Percentiles rank a stretch among this genome's conserved stretches.
These are phyloP conservation scores for Butyriboletus loyo DNA, from an alignment of 768 basidiomycete species.

Conservation along the genomic window DNA sequence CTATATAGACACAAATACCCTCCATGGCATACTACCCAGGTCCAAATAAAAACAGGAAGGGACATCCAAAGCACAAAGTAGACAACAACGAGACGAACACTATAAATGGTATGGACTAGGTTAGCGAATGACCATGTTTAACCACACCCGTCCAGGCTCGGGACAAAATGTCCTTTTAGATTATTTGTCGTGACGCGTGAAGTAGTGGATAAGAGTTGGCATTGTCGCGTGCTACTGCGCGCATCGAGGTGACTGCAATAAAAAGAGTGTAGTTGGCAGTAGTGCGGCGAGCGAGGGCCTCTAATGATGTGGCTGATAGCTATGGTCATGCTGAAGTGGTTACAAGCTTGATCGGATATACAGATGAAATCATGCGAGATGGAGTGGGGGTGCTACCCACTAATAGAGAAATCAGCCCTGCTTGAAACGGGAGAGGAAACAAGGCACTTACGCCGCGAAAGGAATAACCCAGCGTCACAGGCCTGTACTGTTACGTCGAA, in stretches of 20 bases:
- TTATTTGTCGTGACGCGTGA: slow-evolving; percentile 13
- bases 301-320: not conserved
- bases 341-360: not conserved
- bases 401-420: not conserved
- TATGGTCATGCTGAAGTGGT: not conserved
- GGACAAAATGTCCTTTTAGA: not conserved
- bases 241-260: not conserved
- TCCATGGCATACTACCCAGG: not conserved
- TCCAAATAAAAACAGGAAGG: not conserved
- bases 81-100: not conserved
- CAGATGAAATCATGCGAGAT: slow-evolving; percentile 6
- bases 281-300: not conserved
- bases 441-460: slow-evolving; percentile 8
- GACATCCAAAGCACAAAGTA: not conserved
- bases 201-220: not conserved
- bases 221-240: slow-evolving; percentile 1
- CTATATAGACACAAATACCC: too few species aligned
- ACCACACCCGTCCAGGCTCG: not conserved
- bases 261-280: not conserved
- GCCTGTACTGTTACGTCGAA: not conserved
- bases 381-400: not conserved
- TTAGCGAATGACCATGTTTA: not conserved
- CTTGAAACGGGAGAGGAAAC: not conserved
- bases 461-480: slow-evolving; percentile 3
- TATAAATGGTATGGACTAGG: slow-evolving; percentile 1